These are phyloP conservation scores for Uronychia binucleata DNA, from an alignment of 73 alveolate species.

Conservation along the genomic window DNA sequence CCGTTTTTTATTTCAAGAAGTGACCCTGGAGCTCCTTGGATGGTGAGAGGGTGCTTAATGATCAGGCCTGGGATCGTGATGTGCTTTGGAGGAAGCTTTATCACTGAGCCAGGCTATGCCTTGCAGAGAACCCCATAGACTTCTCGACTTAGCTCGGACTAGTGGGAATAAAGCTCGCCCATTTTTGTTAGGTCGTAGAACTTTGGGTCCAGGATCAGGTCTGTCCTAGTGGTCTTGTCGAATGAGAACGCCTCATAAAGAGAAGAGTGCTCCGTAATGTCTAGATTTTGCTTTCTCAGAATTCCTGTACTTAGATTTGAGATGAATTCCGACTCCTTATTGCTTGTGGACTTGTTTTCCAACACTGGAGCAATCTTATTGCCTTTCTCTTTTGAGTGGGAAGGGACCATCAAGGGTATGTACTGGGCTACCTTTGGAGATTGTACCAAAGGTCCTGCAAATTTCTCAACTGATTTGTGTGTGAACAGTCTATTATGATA, in stretches of 20 bases:
- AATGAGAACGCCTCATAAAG: not conserved
- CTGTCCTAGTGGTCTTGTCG: not conserved
- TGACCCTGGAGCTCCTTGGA: constrained; percentile 61
- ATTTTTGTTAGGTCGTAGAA: not conserved
- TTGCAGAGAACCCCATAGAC: not conserved
- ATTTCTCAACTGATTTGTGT: constrained; percentile 12
- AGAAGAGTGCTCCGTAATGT: constrained; percentile 3
- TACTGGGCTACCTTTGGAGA: not conserved
- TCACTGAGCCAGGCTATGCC: constrained; percentile 45
- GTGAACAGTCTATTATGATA: constrained; percentile 39
- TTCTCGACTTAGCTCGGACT: not conserved
- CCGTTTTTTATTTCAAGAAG: constrained; percentile 57
- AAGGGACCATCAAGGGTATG: not conserved
- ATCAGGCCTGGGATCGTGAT: constrained; percentile 42
- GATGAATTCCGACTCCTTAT: not conserved
- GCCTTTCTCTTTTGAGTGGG: not conserved
- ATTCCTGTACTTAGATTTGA: not conserved
- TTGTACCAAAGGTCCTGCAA: not conserved
- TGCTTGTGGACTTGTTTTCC: not conserved
- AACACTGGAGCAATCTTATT: not conserved
- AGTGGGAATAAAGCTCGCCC: not conserved
- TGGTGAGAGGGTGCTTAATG: constrained; percentile 47
- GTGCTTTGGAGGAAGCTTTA: constrained; percentile 49
- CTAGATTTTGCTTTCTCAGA: not conserved
- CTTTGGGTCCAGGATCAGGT: not conserved